Base-by-base conservation (phyloP, 805 yeast genomes). In the Barnettozyma wickerhamii region DNA sequence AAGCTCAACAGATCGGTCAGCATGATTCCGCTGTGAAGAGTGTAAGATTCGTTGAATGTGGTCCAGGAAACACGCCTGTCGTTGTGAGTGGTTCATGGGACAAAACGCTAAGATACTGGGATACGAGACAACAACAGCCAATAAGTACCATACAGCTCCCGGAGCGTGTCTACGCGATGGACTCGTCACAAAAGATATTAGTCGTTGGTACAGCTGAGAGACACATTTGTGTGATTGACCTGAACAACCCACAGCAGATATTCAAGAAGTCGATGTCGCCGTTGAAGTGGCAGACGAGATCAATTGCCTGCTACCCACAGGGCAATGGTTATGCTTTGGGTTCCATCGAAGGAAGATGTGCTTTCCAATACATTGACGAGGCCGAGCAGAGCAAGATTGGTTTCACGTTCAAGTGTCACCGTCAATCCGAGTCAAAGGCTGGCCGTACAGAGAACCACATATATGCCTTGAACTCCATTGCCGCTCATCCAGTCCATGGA, bases 81-180 rank as follows among this genome's bases (percentile, higher is more conserved):
- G 78, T 91, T 20, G 97, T 89, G 4, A 78, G 90, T 33, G 96
- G 95, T 7, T 87, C 96, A 6, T 93, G 97, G 97, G 99, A 93
- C 64, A 89, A 88, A 65, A 88, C 97, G 1, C 65, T 93, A 48
- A 81, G 78, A 59, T 93, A 93, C 64, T 91, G 99, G 99, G 98
- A 93, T 64, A 71, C 85, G 66, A 80, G 97, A 57, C 80, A 81
- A 50, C 84, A 82, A 33, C 81, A 77, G 52, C 93, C 98, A 14
- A 74, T 91, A 17, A 76, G 89, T 15, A 84, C 95, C 4, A 66
- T 93, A 30, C 75, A 76, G 54, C 68, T 93, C 60, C 96, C 98
- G 0, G 98, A 93, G 51, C 71, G 96, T 39, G 96, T 87, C 0
- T 91, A 89, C 65, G 69, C 89, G 10, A 84, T 91, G 95, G 96